Conservation (phyloP, 2,329 filamentous ascomycete genomes). For the Fusarium poae region DNA sequence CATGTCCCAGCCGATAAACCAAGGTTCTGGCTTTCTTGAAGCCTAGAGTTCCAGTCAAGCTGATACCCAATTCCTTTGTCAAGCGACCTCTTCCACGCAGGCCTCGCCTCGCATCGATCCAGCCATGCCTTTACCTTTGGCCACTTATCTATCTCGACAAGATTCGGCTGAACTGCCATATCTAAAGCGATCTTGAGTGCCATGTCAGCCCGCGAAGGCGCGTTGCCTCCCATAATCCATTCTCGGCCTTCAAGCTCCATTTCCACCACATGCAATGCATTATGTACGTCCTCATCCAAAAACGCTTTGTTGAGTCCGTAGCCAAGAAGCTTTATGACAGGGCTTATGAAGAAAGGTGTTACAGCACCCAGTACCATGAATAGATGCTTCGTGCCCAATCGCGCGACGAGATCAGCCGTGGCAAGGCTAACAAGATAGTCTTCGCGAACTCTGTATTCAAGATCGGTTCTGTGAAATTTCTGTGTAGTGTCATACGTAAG, state of each 20-base stretch:
- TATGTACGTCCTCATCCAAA: neutral
- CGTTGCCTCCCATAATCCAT: neutral
- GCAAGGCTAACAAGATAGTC: constrained; percentile 6
- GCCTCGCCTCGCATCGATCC: neutral
- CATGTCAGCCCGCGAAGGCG: neutral
- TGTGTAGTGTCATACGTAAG: neutral
- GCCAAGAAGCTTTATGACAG: neutral
- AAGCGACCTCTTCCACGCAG: neutral
- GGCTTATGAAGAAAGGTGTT: neutral
- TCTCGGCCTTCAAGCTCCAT: neutral
- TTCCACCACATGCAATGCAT: neutral
- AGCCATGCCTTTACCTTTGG: neutral
- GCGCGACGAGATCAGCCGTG: neutral
- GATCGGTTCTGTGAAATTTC: neutral
- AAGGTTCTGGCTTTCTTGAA: neutral
- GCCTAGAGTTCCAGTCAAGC: neutral
- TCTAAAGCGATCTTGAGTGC: neutral
- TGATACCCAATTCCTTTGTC: neutral
- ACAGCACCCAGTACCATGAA: neutral
- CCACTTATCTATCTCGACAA: neutral
- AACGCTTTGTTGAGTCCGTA: neutral
- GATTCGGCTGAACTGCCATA: neutral
- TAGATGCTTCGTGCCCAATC: neutral
- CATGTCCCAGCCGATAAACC: accelerated
- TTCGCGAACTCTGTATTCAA: neutral